Conservation (phyloP, 495 filamentous ascomycete genomes). For the Hypoxylon fuscum region DNA sequence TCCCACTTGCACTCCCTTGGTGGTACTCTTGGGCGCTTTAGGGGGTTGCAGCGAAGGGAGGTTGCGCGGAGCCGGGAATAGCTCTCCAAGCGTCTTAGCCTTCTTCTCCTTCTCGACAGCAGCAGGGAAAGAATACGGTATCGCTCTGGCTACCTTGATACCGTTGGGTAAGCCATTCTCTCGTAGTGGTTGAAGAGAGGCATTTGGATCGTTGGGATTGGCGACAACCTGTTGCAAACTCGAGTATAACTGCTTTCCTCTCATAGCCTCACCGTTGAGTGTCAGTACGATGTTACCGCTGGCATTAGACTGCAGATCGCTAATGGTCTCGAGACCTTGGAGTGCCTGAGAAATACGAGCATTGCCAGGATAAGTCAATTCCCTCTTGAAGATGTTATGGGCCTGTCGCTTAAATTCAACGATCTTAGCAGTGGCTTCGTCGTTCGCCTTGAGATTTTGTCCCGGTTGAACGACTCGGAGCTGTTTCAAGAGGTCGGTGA, state of each 20-base stretch:
- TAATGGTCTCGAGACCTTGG: constrained; percentile 30
- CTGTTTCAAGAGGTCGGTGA: constrained; percentile 51
- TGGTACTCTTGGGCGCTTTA: constrained; percentile 69
- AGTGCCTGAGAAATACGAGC: constrained; percentile 18
- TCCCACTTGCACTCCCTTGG: constrained; percentile 66
- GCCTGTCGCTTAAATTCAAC: constrained; percentile 54
- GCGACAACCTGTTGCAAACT: constrained; percentile 72
- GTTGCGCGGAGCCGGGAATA: constrained; percentile 76
- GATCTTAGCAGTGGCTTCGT: constrained; percentile 47
- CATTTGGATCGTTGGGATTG: constrained; percentile 43
- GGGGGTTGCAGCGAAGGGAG: constrained; percentile 77
- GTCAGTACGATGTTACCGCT: constrained; percentile 70
- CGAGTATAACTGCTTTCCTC: constrained; percentile 81
- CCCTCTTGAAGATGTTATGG: constrained; percentile 50
- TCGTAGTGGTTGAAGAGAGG: constrained; percentile 56
- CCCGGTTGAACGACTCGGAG: constrained; percentile 41
- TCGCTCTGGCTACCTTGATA: constrained; percentile 73
- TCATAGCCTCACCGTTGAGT: constrained; percentile 73
- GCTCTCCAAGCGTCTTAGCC: constrained; percentile 74
- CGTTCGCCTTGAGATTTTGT: constrained; percentile 36
- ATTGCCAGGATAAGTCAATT: constrained; percentile 50
- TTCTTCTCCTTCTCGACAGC: constrained; percentile 57
- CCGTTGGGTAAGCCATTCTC: constrained; percentile 77
- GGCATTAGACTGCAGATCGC: constrained; percentile 39
- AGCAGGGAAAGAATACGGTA: constrained; percentile 55